Conservation (phyloP, 2,329 filamentous ascomycete species). For the Pseudomassariella vexata region DNA sequence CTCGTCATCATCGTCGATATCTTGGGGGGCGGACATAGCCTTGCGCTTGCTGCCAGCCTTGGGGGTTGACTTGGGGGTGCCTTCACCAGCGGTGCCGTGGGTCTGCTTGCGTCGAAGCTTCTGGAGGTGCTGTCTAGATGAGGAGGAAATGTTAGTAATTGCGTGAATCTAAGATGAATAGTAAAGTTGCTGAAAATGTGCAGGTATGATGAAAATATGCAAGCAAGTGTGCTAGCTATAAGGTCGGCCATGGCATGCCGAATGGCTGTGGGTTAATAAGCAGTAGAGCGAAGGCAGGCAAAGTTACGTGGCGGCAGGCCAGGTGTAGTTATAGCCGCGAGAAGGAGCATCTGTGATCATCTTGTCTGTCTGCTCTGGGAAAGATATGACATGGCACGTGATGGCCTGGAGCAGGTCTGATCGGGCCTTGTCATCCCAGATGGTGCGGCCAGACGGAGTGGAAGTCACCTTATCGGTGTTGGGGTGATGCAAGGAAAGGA, state of each 20-base stretch:
- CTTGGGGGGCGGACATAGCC: background rate
- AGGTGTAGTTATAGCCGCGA: conserved; percentile 32
- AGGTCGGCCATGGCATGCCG: background rate
- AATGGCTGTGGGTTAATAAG: conserved; percentile 1
- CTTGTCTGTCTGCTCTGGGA: conserved; percentile 22
- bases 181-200: background rate
- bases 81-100: conserved; percentile 38
- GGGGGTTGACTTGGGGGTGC: conserved; percentile 28
- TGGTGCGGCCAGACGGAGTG: conserved; percentile 8
- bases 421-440: conserved; percentile 27
- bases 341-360: conserved; percentile 25
- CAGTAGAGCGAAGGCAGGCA: background rate
- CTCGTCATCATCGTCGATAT: background rate
- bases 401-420: conserved; percentile 31
- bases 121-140: conserved; percentile 37
- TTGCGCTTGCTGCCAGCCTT: conserved; percentile 5
- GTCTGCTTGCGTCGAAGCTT: conserved; percentile 35
- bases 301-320: conserved; percentile 33
- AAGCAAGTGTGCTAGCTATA: conserved; percentile 2
- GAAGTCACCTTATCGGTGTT: background rate
- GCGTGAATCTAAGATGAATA: background rate
- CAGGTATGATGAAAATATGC: conserved; percentile 3
- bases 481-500: background rate
- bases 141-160: conserved; percentile 8
- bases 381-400: conserved; percentile 29